Evolutionary conservation across 1,284 basidiomycete species (phyloP), one percentile per base, ranked within the genome.

Genomic region (Vanrija sp.): DNA sequence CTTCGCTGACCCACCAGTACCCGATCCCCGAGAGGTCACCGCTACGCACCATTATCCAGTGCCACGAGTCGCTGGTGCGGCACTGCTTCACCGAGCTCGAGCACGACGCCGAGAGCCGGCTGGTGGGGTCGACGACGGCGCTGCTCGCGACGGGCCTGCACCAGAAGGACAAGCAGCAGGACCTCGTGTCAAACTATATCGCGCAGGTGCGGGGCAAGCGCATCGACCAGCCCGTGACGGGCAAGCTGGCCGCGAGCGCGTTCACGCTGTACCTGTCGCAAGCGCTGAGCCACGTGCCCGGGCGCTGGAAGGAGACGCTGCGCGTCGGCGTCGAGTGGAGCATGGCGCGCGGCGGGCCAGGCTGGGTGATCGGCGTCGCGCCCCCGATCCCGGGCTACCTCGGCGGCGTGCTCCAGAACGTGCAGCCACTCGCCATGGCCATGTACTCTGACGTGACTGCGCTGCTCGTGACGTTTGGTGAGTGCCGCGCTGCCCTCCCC

Each of bases 381-480:
- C 45, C 51, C 7, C 51, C 51, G n/a, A 22, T 37, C 10, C 51
- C 51, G 4, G 51, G 51, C 3, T 47, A 37, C 20, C 19, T 10
- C 2, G 45, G 45, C 22, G 35, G 31, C 16, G 45, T 47, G 16
- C 45, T 39, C 1, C 25, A 19, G 7, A 41, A 47, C 22, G 31
- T 52, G 12, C 39, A 47, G 24, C 51, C 51, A 3, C 39, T 53
- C 18, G 51, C 45, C 12, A 47, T 47, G 41, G 41, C 51, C 1
- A 15, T 53, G 18, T 47, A 53, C 18, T 47, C 45, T 4, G 51
- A 53, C 41, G 41, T 53, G 23, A 53, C 51, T 16, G 51, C 51
- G 15, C 35, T 53, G 14, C 51, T 53, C 3, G 27, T 27, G 2
- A 24, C 47, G 5, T 9, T 53, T 4, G 39, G 47, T 49, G 38